Conservation (phyloP, 257 asterid species). For the Handroanthus guayacan region DNA sequence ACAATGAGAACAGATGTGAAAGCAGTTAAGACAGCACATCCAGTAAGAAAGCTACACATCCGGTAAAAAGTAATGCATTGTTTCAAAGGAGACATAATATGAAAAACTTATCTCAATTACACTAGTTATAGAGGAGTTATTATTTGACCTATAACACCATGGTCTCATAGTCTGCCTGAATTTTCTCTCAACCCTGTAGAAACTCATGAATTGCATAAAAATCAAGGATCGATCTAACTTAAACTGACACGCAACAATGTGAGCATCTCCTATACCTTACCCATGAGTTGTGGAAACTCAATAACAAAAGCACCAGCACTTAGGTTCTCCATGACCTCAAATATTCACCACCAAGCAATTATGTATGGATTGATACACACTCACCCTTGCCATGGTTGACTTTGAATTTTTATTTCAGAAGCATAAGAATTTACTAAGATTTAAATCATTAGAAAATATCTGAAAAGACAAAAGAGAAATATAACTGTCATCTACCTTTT, state of each 20-base stretch:
- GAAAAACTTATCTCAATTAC: slow-evolving; percentile 3
- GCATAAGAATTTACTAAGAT: slow-evolving; percentile 21
- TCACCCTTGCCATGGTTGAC: not conserved
- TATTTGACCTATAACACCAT: not conserved
- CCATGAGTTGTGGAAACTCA: not conserved
- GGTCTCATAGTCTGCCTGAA: not conserved
- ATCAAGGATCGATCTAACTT: not conserved
- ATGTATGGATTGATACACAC: not conserved
- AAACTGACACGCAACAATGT: not conserved
- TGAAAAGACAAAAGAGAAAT: slow-evolving; percentile 7
- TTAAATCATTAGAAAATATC: slow-evolving; percentile 15
- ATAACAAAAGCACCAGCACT: not conserved
- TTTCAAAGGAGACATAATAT: no score
- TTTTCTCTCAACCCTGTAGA: not conserved
- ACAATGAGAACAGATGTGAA: slow-evolving; percentile 6
- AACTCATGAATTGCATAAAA: not conserved
- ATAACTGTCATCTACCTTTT: slow-evolving; percentile 59
- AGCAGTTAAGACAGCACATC: slow-evolving; percentile 7
- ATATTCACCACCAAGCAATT: slow-evolving; percentile 23
- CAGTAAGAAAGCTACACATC: not conserved
- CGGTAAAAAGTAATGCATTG: no score
- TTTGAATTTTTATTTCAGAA: not conserved
- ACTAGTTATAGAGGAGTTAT: not conserved
- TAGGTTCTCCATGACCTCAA: slow-evolving; percentile 12
- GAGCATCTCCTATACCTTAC: slow-evolving; percentile 11